Conservation (phyloP, 139 green algal genomes). For the Chlamydomonas sphaeroides region DNA sequence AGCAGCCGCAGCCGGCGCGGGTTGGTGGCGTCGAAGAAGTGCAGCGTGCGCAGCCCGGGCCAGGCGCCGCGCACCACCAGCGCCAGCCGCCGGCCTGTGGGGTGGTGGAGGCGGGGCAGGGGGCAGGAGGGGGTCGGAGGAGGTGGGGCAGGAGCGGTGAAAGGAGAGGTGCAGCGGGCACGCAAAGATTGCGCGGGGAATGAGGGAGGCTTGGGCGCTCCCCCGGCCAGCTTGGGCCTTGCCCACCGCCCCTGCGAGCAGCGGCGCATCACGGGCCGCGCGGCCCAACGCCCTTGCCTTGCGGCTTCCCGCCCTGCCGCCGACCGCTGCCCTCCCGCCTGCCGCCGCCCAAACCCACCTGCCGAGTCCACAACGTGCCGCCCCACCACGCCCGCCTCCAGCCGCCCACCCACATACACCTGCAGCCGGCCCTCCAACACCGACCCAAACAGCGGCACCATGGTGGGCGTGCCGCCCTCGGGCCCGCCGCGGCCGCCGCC, state of each 20-base stretch:
- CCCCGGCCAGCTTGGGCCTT: no score
- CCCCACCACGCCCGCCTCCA: slow-evolving; percentile 30
- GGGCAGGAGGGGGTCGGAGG: neutral
- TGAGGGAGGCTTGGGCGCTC: no score
- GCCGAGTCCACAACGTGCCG: slow-evolving; percentile 26
- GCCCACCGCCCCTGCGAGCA: no score
- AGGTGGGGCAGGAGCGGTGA: neutral
- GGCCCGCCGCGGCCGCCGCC: no score
- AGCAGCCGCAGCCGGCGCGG: slow-evolving; percentile 33
- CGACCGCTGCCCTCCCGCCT: no score
- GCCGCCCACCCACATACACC: slow-evolving; percentile 15
- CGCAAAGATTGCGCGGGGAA: neutral
- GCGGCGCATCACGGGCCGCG: no score
- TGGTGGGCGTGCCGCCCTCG: neutral
- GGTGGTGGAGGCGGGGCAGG: neutral
- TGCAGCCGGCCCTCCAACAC: slow-evolving; percentile 37
- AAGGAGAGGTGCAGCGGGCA: neutral
- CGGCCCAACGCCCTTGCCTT: no score
- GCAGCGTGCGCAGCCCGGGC: slow-evolving; percentile 46
- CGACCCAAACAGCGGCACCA: slow-evolving; percentile 17
- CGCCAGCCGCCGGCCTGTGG: slow-evolving; percentile 10
- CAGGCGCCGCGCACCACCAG: slow-evolving; percentile 33
- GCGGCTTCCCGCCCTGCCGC: neutral
- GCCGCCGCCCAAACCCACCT: neutral
- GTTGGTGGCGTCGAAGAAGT: slow-evolving; percentile 41